Evolutionary conservation across 257 asterid genomes (phyloP).

Genomic region (Ophiorrhiza pumila): DNA sequence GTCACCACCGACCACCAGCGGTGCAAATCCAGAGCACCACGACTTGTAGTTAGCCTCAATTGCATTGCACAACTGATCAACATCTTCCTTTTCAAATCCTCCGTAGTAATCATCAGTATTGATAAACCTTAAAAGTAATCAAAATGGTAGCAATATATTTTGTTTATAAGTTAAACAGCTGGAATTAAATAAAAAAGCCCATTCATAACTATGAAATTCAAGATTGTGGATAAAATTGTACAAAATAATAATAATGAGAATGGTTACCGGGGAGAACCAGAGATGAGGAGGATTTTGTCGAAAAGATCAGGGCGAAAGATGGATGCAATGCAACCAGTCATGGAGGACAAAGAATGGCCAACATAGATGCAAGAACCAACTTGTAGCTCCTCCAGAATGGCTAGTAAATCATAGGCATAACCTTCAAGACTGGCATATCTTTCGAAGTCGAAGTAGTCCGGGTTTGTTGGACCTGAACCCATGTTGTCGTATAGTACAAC

Average conservation of each 20-base stretch:
- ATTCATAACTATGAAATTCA: too few relatives aligned
- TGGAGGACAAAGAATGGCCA: constrained; percentile 43
- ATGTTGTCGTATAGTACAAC: constrained; percentile 45
- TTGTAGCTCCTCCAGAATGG: constrained; percentile 37
- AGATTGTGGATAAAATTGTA: too few relatives aligned
- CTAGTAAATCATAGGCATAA: constrained; percentile 38
- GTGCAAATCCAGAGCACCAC: constrained; percentile 70
- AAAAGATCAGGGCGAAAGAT: constrained; percentile 42
- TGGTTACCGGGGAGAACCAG: constrained; percentile 43
- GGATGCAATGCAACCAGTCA: constrained; percentile 44
- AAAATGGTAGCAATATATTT: neutral
- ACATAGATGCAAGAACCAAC: constrained; percentile 29
- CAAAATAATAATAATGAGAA: too few relatives aligned
- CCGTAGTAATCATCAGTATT: constrained; percentile 43
- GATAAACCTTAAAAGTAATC: constrained; percentile 26
- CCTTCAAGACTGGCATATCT: constrained; percentile 42
- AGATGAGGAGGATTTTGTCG: constrained; percentile 29
- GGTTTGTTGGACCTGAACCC: constrained; percentile 51
- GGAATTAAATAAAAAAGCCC: too few relatives aligned
- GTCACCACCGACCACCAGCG: constrained; percentile 67
- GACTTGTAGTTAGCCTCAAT: constrained; percentile 66
- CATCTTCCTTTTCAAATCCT: constrained; percentile 44
- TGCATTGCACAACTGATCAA: constrained; percentile 35
- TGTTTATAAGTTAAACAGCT: too few relatives aligned
- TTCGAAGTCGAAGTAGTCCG: constrained; percentile 51